Conservation (phyloP, 257 asterid species). For the Vinca minor region DNA sequence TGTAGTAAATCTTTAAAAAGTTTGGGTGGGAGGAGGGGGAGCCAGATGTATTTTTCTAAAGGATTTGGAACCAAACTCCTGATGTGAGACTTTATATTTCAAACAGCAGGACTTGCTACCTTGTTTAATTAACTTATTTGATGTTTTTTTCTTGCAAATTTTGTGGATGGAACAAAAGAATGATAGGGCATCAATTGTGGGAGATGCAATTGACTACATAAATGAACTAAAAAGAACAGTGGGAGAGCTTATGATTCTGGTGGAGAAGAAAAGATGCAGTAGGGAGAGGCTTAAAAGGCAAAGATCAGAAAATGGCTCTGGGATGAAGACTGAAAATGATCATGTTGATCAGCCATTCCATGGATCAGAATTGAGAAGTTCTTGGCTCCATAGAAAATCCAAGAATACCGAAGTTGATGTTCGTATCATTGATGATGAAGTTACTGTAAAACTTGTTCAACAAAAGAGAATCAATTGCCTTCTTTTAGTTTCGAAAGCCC, state of each 20-base stretch:
- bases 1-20: too few species aligned
- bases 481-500: conserved; percentile 58
- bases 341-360: conserved; percentile 38
- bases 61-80: too few species aligned
- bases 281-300: conserved; percentile 50
- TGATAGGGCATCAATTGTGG: conserved; percentile 26
- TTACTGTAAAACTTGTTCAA: conserved; percentile 80
- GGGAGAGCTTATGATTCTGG: conserved; percentile 21
- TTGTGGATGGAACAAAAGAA: conserved; percentile 6
- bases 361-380: conserved; percentile 53
- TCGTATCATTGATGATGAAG: conserved; percentile 67
- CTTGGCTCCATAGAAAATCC: conserved; percentile 85
- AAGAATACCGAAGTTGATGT: conserved; percentile 82
- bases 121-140: neutral
- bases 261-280: conserved; percentile 61
- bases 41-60: too few species aligned
- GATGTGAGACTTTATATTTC: too few species aligned
- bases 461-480: conserved; percentile 79
- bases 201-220: conserved; percentile 29
- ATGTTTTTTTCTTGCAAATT: neutral
- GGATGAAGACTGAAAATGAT: conserved; percentile 33
- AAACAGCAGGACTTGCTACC: too few species aligned
- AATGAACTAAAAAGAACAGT: conserved; percentile 28
- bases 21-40: too few species aligned
- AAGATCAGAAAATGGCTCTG: conserved; percentile 22